These are phyloP conservation scores for Dipodascopsis uninucleata DNA, from an alignment of 805 yeast genomes.

Conservation along the genomic window DNA sequence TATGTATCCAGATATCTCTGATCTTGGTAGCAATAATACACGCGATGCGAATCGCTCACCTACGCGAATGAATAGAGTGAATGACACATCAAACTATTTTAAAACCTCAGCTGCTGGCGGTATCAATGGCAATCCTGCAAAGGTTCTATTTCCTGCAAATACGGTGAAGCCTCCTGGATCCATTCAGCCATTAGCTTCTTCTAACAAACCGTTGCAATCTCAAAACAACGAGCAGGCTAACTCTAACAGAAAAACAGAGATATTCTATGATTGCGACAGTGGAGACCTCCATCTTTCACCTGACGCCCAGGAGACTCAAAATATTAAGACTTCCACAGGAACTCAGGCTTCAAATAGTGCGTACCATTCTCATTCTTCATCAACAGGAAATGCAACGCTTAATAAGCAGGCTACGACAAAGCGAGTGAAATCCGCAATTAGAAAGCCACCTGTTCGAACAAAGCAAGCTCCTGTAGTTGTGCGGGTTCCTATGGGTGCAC, in stretches of 20 bases:
- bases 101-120: background rate
- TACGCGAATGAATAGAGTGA: too few species aligned
- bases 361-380: conserved; percentile 3
- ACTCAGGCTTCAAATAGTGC: conserved; percentile 8
- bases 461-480: conserved; percentile 30
- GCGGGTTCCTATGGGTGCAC: conserved; percentile 30
- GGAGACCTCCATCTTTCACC: conserved; percentile 18
- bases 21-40: too few species aligned
- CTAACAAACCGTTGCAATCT: background rate
- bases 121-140: conserved; percentile 17
- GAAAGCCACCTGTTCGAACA: conserved; percentile 14
- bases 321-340: too few species aligned
- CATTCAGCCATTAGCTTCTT: too few species aligned
- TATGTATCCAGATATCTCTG: conserved; percentile 21
- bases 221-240: conserved; percentile 1
- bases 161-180: background rate
- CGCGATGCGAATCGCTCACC: too few species aligned
- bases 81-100: background rate
- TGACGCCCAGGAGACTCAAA: conserved; percentile 1
- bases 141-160: conserved; percentile 13
- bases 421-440: conserved; percentile 22
- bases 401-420: conserved; percentile 5
- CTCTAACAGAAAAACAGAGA: too few species aligned
- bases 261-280: conserved; percentile 8
- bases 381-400: background rate